Base-by-base conservation (phyloP, 345 rosid species). In the Moricandia moricandioides region DNA sequence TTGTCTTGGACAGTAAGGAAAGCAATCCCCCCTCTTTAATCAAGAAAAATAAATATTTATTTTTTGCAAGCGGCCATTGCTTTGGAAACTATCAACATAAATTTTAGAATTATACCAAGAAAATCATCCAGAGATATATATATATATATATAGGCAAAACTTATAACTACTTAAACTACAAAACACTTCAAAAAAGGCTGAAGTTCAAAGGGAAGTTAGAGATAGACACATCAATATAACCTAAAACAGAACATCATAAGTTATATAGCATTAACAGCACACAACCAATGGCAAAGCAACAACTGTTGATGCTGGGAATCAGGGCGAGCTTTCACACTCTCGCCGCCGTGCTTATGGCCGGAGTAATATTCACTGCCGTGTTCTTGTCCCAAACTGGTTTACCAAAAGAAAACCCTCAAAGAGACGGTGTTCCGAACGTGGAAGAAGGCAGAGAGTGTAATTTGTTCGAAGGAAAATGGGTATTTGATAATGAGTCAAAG, bases 391-490 rank as follows among this genome's bases (percentile, higher is more conserved):
- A 78, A 35, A 85, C 70, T 47, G 68, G 67, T 21, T 73, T 76
- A 29, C 71, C 69, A 40, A 37, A 29, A 35, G 80, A 64, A 11
- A 34, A 14, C 9, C 30, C 18, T 6, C 71, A 57, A 45, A 79
- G 34, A 13, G 43, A 70, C 26, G 31, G 29, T 26, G 72, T 37
- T 52, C 24, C 54, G 1, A 67, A 62, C 18, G 67, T 12, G 14
- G 35, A 58, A 58, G 62, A 57, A n/a, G 55, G 35, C 52, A 54
- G 33, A 18, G 77, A 67, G 1, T 95, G 99, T 70, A 81, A 92
- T 73, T 73, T 95, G 80, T 92, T 86, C 67, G 84, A 84, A 4
- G 97, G 97, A 39, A 83, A 83, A 64, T 89, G 99, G 97, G 87
- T 92, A 55, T 86, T 72, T 57, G 92, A 90, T 69, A 90, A 90